These are phyloP conservation scores for Cystoderma amianthinum DNA, from an alignment of 768 basidiomycete genomes.

Conservation along the genomic window DNA sequence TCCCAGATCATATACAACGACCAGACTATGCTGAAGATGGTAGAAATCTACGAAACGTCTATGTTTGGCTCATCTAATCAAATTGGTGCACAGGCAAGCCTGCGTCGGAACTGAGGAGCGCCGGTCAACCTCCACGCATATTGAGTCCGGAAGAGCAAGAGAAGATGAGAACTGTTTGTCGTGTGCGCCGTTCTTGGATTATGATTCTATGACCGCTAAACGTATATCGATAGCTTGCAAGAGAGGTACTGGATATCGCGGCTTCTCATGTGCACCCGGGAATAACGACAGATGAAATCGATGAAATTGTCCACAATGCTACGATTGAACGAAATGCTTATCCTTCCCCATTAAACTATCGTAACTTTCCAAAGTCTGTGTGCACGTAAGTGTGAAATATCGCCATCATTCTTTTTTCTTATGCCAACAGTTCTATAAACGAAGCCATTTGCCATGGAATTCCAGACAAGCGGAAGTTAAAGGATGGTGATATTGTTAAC, in stretches of 20 bases:
- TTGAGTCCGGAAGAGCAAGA: conserved; percentile 72
- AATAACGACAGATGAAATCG: conserved; percentile 92
- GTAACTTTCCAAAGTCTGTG: conserved; percentile 88
- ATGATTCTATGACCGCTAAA: neutral
- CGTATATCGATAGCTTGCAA: conserved; percentile 63
- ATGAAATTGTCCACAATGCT: conserved; percentile 89
- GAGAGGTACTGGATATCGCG: conserved; percentile 91
- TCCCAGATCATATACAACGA: conserved; percentile 78
- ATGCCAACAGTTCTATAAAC: conserved; percentile 55
- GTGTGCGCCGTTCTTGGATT: conserved; percentile 43
- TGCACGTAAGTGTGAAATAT: conserved; percentile 70
- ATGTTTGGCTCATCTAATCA: conserved; percentile 1
- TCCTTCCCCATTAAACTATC: conserved; percentile 91
- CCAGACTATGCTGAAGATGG: conserved; percentile 80
- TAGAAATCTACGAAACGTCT: conserved; percentile 12
- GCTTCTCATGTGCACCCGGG: conserved; percentile 86
- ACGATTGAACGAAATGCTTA: conserved; percentile 87
- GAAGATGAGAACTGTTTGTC: conserved; percentile 83
- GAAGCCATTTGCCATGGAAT: conserved; percentile 98
- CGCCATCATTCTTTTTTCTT: neutral
- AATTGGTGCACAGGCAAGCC: conserved; percentile 62
- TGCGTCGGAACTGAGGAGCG: conserved; percentile 45
- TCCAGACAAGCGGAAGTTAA: conserved; percentile 76
- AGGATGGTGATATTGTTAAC: conserved; percentile 95
- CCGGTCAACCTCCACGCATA: conserved; percentile 59